Percentiles rank a stretch among this genome's conserved stretches.
These are phyloP conservation scores for Mytilinidion resinicola DNA, from an alignment of 495 filamentous ascomycete genomes.

Conservation along the genomic window DNA sequence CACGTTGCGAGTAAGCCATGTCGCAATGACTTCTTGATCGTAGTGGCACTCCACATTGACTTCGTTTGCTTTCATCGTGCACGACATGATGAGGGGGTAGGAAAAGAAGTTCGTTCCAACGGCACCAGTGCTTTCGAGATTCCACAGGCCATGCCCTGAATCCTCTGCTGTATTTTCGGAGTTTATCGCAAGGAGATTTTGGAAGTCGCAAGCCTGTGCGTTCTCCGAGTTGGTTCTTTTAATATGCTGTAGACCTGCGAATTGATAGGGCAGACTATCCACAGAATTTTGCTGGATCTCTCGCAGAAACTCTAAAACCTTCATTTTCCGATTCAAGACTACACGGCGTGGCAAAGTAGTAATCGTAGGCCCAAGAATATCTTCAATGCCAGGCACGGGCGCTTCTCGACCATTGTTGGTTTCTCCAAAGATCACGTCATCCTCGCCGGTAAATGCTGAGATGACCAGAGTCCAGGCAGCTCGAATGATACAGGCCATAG, in stretches of 20 bases:
- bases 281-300: constrained; percentile 49
- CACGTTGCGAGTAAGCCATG: too few relatives aligned
- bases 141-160: constrained; percentile 24
- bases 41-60: constrained; percentile 23
- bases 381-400: constrained; percentile 44
- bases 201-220: constrained; percentile 59
- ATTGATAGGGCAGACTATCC: constrained; percentile 54
- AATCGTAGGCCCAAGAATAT: constrained; percentile 55
- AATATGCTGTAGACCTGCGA: constrained; percentile 69
- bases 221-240: constrained; percentile 55
- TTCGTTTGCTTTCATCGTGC: constrained; percentile 7
- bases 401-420: constrained; percentile 53
- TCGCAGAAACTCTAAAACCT: constrained; percentile 41
- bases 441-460: constrained; percentile 17
- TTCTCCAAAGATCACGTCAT: constrained; percentile 35
- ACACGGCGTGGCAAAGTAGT: constrained; percentile 60
- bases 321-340: too few relatives aligned
- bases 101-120: constrained; percentile 28
- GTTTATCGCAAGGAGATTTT: constrained; percentile 53
- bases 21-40: background rate
- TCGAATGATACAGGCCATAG: constrained; percentile 46
- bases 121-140: constrained; percentile 22
- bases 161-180: constrained; percentile 25
- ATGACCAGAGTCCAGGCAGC: constrained; percentile 19
- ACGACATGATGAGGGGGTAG: constrained; percentile 25